phyloP scores from a whole-genome alignment of 2,329 filamentous ascomycete genomes.

The Diaporthe caulivora region DNA sequence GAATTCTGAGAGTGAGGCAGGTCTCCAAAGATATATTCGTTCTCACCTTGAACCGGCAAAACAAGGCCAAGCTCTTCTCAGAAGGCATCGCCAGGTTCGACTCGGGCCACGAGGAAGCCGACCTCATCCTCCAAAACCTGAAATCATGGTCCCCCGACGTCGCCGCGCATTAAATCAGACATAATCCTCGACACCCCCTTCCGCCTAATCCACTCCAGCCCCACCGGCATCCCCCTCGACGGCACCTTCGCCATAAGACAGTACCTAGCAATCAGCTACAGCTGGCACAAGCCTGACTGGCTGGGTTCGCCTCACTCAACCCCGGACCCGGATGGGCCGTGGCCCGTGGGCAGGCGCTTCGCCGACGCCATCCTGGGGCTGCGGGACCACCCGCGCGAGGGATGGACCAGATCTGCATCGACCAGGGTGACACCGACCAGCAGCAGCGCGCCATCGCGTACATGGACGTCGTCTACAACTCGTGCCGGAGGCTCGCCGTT shows the following conservation, averaged over 20 bases:
- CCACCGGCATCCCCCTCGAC: background rate
- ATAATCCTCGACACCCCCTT: background rate
- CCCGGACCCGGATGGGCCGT: background rate
- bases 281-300: background rate
- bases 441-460: background rate
- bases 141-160: background rate
- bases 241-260: background rate
- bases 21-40: background rate
- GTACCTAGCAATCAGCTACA: background rate
- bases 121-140: background rate
- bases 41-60: background rate
- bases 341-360: background rate
- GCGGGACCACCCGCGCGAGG: background rate
- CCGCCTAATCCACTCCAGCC: background rate
- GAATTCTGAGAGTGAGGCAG: background rate
- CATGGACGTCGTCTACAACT: slow-evolving; percentile 8
- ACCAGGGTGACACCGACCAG: fast-evolving
- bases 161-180: background rate
- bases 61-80: background rate
- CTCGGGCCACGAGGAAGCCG: background rate
- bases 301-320: background rate
- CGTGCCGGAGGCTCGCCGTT: slow-evolving; percentile 4
- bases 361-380: background rate
- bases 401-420: background rate
- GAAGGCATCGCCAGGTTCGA: background rate